Evolutionary conservation across 1,284 basidiomycete species (phyloP).

Genomic region (Phenoliferia sp.): DNA sequence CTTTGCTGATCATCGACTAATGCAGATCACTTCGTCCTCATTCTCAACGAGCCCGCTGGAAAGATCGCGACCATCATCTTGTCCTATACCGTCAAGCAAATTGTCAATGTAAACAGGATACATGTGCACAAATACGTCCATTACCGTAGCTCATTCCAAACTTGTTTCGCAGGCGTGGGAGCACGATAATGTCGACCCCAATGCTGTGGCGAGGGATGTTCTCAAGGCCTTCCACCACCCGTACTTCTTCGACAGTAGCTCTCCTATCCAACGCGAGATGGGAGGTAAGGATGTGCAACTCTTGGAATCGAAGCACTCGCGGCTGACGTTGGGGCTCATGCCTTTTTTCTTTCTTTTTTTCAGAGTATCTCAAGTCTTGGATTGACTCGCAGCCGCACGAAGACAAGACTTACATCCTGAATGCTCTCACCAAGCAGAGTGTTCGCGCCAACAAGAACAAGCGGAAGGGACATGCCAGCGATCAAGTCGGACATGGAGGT

Average conservation of each 20-base stretch:
- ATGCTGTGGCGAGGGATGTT: conserved; percentile 50
- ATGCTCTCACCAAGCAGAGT: conserved; percentile 37
- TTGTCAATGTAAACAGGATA: conserved; percentile 55
- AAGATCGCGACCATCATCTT: conserved; percentile 48
- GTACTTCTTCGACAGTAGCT: conserved; percentile 65
- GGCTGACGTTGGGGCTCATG: neutral
- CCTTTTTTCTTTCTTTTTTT: too few relatives aligned
- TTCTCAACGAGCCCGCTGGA: conserved; percentile 36
- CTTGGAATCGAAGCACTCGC: too few relatives aligned
- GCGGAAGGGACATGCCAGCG: conserved; percentile 34
- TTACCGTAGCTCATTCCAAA: neutral
- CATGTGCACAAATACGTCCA: neutral
- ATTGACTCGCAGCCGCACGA: conserved; percentile 44
- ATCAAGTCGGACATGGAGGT: conserved; percentile 30
- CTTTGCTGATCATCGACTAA: neutral
- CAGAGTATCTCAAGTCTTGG: conserved; percentile 55
- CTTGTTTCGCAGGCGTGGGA: conserved; percentile 58
- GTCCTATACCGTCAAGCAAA: conserved; percentile 55
- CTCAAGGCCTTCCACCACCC: conserved; percentile 81
- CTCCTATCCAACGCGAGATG: conserved; percentile 75
- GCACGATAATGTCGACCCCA: conserved; percentile 49
- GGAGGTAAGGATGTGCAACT: conserved; percentile 39
- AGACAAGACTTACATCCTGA: conserved; percentile 37
- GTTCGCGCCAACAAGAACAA: conserved; percentile 38
- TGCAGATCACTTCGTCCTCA: neutral